Evolutionary conservation across 1,284 basidiomycete genomes (phyloP).

Genomic region (Rhodotorula mucilaginosa): DNA sequence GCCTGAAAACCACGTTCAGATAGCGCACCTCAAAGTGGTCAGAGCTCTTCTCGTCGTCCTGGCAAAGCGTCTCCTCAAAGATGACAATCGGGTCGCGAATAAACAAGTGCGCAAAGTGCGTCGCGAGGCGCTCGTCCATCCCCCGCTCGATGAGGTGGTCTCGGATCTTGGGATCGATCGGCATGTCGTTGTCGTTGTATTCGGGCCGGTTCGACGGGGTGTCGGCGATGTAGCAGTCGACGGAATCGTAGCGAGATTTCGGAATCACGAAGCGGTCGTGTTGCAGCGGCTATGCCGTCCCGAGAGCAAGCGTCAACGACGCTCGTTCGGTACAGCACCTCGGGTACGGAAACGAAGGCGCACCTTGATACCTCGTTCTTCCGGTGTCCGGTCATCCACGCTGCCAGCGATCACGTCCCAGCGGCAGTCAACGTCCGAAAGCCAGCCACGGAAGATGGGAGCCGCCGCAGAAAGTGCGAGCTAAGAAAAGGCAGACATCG

Average conservation of each 20-base stretch:
- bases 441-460: slow-evolving; percentile 88
- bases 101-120: slow-evolving; percentile 92
- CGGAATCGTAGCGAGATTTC: slow-evolving; percentile 95
- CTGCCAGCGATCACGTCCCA: slow-evolving; percentile 98
- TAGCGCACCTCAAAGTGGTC: slow-evolving; percentile 87
- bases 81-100: slow-evolving; percentile 96
- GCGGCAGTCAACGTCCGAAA: slow-evolving; percentile 94
- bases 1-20: too few species aligned
- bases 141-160: slow-evolving; percentile 70
- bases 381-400: slow-evolving; percentile 92
- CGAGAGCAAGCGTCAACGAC: background rate
- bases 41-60: slow-evolving; percentile 79
- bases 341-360: slow-evolving; percentile 7
- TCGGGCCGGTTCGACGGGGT: slow-evolving; percentile 76
- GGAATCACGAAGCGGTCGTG: slow-evolving; percentile 74
- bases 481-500: slow-evolving; percentile 50
- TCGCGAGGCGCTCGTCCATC: slow-evolving; percentile 80
- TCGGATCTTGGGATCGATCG: slow-evolving; percentile 73
- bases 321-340: background rate
- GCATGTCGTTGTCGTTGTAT: slow-evolving; percentile 86
- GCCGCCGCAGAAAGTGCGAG: slow-evolving; percentile 91
- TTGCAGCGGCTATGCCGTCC: slow-evolving; percentile 64
- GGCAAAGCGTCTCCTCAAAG: slow-evolving; percentile 89
- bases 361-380: slow-evolving; percentile 85
- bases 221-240: slow-evolving; percentile 85